A percentile compares a stretch with the other conserved stretches of the same genome.
These are phyloP conservation scores for Penicillium brasilianum DNA, from an alignment of 2,329 filamentous ascomycete genomes.

Conservation along the genomic window DNA sequence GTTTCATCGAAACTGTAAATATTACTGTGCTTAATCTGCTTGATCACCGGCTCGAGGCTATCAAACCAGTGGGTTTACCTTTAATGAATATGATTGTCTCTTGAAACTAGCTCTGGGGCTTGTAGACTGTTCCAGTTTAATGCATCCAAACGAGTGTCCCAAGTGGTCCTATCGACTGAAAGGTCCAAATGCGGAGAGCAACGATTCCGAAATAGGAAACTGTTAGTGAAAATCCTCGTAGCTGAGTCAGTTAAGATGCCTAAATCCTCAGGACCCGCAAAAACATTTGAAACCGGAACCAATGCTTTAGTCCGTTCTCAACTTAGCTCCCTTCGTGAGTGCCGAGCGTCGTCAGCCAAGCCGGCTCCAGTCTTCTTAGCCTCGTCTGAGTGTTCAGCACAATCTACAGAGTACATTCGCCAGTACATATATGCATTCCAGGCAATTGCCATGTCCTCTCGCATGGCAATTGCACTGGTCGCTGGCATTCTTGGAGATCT, in stretches of 20 bases:
- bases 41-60: too few species aligned
- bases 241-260: not conserved
- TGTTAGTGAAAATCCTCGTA: too few species aligned
- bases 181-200: not conserved
- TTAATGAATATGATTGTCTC: too few species aligned
- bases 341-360: slow-evolving; percentile 8
- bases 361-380: not conserved
- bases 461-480: slow-evolving; percentile 8
- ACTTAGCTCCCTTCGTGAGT: not conserved
- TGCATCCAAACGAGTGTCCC: too few species aligned
- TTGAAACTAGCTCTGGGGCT: too few species aligned
- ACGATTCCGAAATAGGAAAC: not conserved
- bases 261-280: not conserved
- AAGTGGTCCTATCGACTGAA: too few species aligned
- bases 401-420: not conserved
- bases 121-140: too few species aligned
- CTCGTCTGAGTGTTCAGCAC: too few species aligned
- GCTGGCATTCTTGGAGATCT: slow-evolving; percentile 18
- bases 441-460: not conserved
- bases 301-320: not conserved
- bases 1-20: too few species aligned
- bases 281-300: too few species aligned
- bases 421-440: not conserved
- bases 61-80: too few species aligned
- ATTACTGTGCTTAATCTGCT: too few species aligned